phyloP scores from a whole-genome alignment of 768 basidiomycete genomes.

The Glaciozyma martinii region DNA sequence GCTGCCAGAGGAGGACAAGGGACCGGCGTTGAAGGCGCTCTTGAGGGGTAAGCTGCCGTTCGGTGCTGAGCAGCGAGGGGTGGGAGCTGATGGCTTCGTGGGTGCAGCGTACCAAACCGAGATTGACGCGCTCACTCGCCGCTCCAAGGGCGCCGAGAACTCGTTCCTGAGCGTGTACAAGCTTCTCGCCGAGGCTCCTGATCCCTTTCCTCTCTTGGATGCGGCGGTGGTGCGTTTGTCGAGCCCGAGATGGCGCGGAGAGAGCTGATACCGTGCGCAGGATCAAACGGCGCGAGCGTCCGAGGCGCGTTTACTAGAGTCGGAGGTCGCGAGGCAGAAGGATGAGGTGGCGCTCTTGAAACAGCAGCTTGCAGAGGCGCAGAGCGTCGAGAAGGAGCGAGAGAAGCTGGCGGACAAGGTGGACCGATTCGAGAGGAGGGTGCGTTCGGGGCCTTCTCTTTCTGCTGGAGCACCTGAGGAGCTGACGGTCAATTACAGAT shows the following conservation, averaged over 20 bases:
- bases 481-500: conserved; percentile 49
- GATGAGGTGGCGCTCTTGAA: conserved; percentile 77
- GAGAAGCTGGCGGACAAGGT: conserved; percentile 32
- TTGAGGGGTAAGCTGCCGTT: conserved; percentile 58
- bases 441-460: not conserved
- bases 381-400: conserved; percentile 33
- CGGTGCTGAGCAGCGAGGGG: too few species aligned
- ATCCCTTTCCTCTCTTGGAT: conserved; percentile 92
- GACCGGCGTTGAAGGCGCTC: conserved; percentile 75
- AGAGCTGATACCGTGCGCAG: conserved; percentile 40
- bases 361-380: conserved; percentile 47
- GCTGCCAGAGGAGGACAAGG: conserved; percentile 80
- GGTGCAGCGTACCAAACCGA: conserved; percentile 81
- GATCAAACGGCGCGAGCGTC: conserved; percentile 88
- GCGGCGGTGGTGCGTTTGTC: conserved; percentile 63
- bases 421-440: conserved; percentile 33
- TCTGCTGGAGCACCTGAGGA: not conserved
- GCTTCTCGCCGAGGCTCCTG: conserved; percentile 88
- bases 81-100: not conserved
- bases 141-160: conserved; percentile 84
- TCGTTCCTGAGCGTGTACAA: conserved; percentile 97
- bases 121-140: conserved; percentile 88
- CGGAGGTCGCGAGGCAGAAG: conserved; percentile 60
- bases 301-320: conserved; percentile 67
- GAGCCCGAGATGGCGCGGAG: not conserved